Evolutionary conservation across 345 rosid species (phyloP).

Genomic region (Lumnitzera littorea): DNA sequence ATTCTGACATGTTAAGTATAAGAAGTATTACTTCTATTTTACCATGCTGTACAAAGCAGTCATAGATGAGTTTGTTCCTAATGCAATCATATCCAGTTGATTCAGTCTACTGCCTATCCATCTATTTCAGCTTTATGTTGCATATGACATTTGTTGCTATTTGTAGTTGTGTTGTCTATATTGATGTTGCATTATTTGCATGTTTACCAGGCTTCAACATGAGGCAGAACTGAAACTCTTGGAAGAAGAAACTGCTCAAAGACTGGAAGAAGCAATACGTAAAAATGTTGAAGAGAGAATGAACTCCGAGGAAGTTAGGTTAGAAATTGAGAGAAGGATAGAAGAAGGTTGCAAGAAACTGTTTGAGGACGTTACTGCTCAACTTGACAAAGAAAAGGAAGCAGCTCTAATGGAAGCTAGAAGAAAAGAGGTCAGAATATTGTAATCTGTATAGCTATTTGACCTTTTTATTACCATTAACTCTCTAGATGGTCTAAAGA

Average conservation of each 20-base stretch:
- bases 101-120: no score
- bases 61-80: no score
- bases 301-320: constrained; percentile 41
- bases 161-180: neutral
- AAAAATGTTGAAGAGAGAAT: constrained; percentile 71
- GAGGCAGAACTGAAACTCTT: constrained; percentile 56
- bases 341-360: constrained; percentile 62
- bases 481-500: neutral
- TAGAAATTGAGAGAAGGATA: constrained; percentile 49
- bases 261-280: constrained; percentile 70
- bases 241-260: constrained; percentile 68
- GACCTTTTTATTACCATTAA: neutral
- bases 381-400: constrained; percentile 61
- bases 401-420: constrained; percentile 67
- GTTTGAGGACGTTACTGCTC: constrained; percentile 49
- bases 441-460: neutral
- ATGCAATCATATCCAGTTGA: no score
- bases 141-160: no score
- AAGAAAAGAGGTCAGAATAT: constrained; percentile 48
- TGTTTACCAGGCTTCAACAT: constrained; percentile 38
- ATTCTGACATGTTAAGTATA: no score
- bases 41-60: no score
- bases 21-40: no score
- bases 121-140: no score
- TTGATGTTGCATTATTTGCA: constrained; percentile 4